phyloP scores from a whole-genome alignment of 345 rosid species.

The Eutrema japonicum region DNA sequence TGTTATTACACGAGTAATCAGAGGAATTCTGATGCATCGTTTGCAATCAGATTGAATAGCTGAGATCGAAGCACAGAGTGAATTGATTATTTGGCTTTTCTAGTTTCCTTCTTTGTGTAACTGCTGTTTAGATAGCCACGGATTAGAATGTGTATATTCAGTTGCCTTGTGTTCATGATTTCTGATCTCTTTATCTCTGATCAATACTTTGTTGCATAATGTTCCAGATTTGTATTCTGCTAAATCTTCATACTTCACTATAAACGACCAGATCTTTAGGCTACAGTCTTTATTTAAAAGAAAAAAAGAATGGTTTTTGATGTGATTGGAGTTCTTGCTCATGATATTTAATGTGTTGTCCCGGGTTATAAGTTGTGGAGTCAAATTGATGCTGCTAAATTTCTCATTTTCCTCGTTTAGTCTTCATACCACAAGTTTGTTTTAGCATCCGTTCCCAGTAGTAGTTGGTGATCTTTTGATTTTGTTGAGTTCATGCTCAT shows the following conservation, averaged over 20 bases:
- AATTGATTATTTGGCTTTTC: neutral
- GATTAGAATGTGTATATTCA: neutral
- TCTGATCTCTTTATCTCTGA: neutral
- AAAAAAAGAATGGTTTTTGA: constrained; percentile 5
- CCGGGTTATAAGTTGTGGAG: neutral
- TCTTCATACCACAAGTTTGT: constrained; percentile 18
- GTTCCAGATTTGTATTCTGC: neutral
- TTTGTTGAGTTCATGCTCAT: neutral
- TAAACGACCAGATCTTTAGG: neutral
- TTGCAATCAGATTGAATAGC: neutral
- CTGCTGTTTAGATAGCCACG: neutral
- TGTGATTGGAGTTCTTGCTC: constrained; percentile 15
- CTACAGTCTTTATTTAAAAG: neutral
- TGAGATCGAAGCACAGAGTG: constrained; percentile 2
- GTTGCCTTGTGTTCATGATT: neutral
- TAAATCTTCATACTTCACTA: neutral
- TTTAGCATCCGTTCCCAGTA: neutral
- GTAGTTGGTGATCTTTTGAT: neutral
- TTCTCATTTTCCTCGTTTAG: neutral
- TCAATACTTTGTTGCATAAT: constrained; percentile 9
- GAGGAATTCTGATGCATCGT: neutral
- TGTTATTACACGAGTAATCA: neutral
- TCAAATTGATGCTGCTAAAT: constrained; percentile 14
- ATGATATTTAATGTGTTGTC: neutral
- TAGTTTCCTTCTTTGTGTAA: neutral